phyloP scores from a whole-genome alignment of 2,329 filamentous ascomycete genomes.

The Colletotrichum musicola region DNA sequence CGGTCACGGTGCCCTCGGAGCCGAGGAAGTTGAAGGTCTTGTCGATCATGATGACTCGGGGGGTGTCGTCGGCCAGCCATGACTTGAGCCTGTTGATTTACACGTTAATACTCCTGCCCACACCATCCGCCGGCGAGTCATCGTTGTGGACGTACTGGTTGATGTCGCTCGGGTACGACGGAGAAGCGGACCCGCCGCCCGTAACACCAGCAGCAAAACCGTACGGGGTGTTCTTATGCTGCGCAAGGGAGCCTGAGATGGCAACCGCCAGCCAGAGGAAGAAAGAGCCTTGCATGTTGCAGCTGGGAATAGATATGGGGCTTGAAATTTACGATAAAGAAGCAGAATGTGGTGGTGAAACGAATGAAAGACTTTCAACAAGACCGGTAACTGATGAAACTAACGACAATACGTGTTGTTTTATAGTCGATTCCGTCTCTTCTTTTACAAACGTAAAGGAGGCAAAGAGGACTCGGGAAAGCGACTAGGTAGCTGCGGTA shows the following conservation, averaged over 20 bases:
- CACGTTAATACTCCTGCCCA: background rate
- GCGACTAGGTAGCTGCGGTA: background rate
- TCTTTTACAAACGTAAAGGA: background rate
- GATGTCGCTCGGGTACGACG: slow-evolving; percentile 10
- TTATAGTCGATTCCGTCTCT: background rate
- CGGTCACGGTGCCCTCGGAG: slow-evolving; percentile 41
- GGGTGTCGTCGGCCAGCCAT: slow-evolving; percentile 46
- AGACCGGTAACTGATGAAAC: background rate
- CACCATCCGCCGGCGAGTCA: background rate
- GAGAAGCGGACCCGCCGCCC: slow-evolving; percentile 20
- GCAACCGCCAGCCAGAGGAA: slow-evolving; percentile 1
- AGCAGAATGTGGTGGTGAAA: background rate
- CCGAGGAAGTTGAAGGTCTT: slow-evolving; percentile 45
- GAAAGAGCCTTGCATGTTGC: slow-evolving; percentile 1
- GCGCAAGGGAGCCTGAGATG: slow-evolving; percentile 1
- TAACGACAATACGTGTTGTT: background rate
- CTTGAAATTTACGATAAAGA: background rate
- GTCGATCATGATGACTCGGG: slow-evolving; percentile 52
- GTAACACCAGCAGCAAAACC: slow-evolving; percentile 25
- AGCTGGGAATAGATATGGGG: background rate
- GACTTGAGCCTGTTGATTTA: slow-evolving; percentile 37
- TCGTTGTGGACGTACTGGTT: background rate
- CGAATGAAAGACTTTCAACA: too few relatives aligned
- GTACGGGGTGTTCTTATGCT: slow-evolving; percentile 15
- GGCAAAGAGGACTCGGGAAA: background rate